These are phyloP conservation scores for Avicennia marina DNA, from an alignment of 257 asterid species.

Conservation along the genomic window DNA sequence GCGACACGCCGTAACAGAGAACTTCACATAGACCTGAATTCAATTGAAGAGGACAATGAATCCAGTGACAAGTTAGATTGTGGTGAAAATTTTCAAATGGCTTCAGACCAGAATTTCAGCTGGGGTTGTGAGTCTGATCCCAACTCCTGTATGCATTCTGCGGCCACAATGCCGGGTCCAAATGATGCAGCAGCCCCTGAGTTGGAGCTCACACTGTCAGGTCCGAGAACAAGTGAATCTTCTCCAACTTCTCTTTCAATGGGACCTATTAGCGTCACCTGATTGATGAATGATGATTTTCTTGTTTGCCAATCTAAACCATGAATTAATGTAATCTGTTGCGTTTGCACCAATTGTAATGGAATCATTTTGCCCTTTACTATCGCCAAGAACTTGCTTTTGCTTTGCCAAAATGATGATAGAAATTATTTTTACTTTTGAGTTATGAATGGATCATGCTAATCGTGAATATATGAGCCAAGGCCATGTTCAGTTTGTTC, in stretches of 20 bases:
- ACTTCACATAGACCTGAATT: slow-evolving; percentile 29
- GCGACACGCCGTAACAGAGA: background rate
- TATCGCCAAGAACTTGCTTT: background rate
- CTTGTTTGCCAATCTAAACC: background rate
- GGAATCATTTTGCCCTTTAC: background rate
- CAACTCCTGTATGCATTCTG: slow-evolving; percentile 8
- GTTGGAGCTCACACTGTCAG: slow-evolving; percentile 49
- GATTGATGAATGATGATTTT: too few species aligned
- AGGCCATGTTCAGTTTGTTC: too few species aligned
- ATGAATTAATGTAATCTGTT: background rate
- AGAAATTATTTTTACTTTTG: too few species aligned
- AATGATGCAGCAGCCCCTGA: slow-evolving; percentile 26
- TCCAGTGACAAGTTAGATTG: background rate
- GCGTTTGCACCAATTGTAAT: background rate
- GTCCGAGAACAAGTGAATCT: slow-evolving; percentile 24
- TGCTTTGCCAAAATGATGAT: too few species aligned
- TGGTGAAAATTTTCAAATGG: slow-evolving; percentile 6
- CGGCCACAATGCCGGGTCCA: slow-evolving; percentile 5
- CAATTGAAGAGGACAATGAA: slow-evolving; percentile 14
- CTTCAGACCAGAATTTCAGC: slow-evolving; percentile 1
- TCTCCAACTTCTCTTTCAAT: slow-evolving; percentile 23
- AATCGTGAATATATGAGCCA: too few species aligned
- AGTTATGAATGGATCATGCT: too few species aligned
- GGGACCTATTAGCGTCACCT: slow-evolving; percentile 37
- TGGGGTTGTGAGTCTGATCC: slow-evolving; percentile 17